Evolutionary conservation across 2,329 filamentous ascomycete genomes (phyloP).

Genomic region (Microascus cirrosus): DNA sequence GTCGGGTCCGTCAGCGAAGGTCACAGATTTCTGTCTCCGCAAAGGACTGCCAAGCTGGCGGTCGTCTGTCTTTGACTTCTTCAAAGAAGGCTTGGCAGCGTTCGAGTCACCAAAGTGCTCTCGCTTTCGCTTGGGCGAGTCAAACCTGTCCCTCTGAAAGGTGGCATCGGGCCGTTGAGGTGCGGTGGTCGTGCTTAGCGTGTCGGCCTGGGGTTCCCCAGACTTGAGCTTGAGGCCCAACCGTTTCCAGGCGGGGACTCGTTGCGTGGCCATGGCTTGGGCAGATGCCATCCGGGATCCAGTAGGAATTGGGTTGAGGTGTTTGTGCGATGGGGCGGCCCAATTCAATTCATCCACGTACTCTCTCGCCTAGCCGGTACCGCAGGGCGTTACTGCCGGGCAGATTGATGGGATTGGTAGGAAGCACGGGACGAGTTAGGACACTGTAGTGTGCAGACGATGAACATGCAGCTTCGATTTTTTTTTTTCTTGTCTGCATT

Average conservation of each 20-base stretch:
- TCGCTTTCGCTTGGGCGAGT: slow-evolving; percentile 24
- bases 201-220: slow-evolving; percentile 17
- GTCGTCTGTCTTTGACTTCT: slow-evolving; percentile 13
- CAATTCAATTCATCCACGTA: slow-evolving; percentile 1
- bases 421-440: neutral
- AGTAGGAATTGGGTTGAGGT: slow-evolving; percentile 10
- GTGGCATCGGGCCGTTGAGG: slow-evolving; percentile 12
- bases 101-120: slow-evolving; percentile 8
- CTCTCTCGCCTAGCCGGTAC: neutral
- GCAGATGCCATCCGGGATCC: slow-evolving; percentile 12
- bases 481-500: neutral
- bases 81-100: slow-evolving; percentile 15
- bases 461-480: slow-evolving; percentile 5
- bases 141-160: neutral
- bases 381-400: neutral
- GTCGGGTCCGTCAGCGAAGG: slow-evolving; percentile 30
- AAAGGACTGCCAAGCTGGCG: slow-evolving; percentile 10
- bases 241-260: slow-evolving; percentile 49
- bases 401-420: neutral
- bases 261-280: slow-evolving; percentile 30
- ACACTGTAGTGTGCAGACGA: neutral
- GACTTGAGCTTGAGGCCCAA: slow-evolving; percentile 52
- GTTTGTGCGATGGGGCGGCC: neutral
- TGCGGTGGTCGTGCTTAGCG: slow-evolving; percentile 19
- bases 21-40: slow-evolving; percentile 32